Evolutionary conservation across 257 asterid species (phyloP).

Genomic region (Prunella vulgaris): DNA sequence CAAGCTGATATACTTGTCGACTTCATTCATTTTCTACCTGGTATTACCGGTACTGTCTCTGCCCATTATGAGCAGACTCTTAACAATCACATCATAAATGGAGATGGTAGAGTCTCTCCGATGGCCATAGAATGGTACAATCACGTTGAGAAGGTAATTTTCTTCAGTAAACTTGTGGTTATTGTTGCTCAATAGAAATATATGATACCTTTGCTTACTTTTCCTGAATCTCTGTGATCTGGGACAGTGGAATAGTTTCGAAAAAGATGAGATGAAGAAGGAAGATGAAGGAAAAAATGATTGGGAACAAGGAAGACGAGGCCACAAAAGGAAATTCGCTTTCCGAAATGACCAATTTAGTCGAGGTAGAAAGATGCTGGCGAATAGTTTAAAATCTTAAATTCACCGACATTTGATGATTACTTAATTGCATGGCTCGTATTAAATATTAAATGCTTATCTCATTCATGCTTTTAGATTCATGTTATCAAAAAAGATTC

Average conservation of each 20-base stretch:
- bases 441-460: constrained; percentile 7
- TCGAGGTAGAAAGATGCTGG: constrained; percentile 47
- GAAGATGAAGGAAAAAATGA: constrained; percentile 40
- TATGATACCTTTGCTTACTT: constrained; percentile 22
- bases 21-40: constrained; percentile 89
- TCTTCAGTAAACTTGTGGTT: constrained; percentile 17
- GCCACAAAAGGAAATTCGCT: constrained; percentile 45
- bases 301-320: constrained; percentile 38
- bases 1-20: constrained; percentile 90
- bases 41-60: constrained; percentile 57
- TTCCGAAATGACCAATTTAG: constrained; percentile 48
- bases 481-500: constrained; percentile 2
- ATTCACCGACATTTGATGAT: constrained; percentile 15
- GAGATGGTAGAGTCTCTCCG: constrained; percentile 59
- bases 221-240: constrained; percentile 50
- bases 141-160: constrained; percentile 62
- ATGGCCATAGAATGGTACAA: constrained; percentile 38
- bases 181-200: constrained; percentile 16
- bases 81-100: constrained; percentile 38
- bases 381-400: not conserved
- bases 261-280: constrained; percentile 52
- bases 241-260: constrained; percentile 41
- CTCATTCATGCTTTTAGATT: constrained; percentile 11
- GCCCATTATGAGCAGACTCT: constrained; percentile 40
- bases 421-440: constrained; percentile 8